These are phyloP conservation scores for Eucalyptus tenuipes DNA, from an alignment of 345 rosid species.

Conservation along the genomic window DNA sequence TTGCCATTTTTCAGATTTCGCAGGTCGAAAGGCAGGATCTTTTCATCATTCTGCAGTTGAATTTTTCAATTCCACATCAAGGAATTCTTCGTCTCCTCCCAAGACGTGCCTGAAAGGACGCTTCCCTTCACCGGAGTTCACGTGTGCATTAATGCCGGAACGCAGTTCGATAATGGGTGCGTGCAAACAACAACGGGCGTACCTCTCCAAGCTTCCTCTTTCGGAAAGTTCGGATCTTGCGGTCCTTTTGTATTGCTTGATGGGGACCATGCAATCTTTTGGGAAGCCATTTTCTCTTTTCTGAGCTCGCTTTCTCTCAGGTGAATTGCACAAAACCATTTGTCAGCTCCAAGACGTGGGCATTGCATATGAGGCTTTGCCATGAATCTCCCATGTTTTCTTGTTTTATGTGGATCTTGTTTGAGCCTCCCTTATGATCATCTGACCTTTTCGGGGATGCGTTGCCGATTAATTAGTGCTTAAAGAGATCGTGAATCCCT, in stretches of 20 bases:
- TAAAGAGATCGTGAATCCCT: not conserved
- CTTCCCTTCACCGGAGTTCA: not conserved
- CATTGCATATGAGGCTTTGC: not conserved
- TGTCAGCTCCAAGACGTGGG: not conserved
- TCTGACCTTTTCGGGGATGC: not conserved
- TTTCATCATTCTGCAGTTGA: not conserved
- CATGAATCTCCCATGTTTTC: not conserved
- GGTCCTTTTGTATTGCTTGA: not conserved
- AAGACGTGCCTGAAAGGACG: not conserved
- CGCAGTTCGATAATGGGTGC: not conserved
- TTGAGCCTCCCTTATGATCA: not conserved
- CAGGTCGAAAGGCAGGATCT: not conserved
- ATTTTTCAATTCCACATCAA: not conserved
- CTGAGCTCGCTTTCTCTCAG: not conserved
- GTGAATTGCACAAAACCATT: not conserved
- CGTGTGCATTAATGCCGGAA: not conserved
- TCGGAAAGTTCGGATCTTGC: not conserved
- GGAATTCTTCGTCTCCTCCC: not conserved
- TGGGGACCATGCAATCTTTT: not conserved
- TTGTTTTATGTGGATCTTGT: not conserved
- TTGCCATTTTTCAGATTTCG: not conserved
- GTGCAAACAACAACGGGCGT: not conserved
- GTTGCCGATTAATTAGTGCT: not conserved
- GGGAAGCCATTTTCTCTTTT: not conserved
- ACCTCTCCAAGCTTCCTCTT: not conserved